phyloP scores from a whole-genome alignment of 192 early-diverging fungal genomes.

The Chytriomyces sp. region DNA sequence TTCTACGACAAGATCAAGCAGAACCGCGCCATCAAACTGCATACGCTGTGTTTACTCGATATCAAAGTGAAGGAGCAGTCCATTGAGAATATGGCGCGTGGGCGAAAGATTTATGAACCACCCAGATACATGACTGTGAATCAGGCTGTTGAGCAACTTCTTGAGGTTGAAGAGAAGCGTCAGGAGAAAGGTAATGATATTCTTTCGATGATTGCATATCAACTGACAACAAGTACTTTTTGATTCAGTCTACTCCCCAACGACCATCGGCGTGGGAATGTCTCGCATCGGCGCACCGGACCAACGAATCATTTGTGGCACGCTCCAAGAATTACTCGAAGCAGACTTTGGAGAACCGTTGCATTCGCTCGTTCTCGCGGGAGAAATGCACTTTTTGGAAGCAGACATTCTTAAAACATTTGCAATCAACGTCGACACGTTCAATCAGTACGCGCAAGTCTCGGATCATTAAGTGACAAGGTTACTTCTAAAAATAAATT shows the following conservation, averaged over 20 bases:
- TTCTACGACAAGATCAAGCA: conserved; percentile 93
- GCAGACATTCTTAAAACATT: conserved; percentile 81
- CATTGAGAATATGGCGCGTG: conserved; percentile 92
- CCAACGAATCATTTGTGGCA: conserved; percentile 84
- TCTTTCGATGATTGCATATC: background rate
- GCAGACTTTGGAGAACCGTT: conserved; percentile 93
- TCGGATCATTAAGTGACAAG: conserved; percentile 17
- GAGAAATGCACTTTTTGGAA: conserved; percentile 92
- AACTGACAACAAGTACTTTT: too few relatives aligned
- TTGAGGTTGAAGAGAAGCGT: conserved; percentile 89
- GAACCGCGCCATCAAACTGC: conserved; percentile 84
- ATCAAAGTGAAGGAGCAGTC: conserved; percentile 99
- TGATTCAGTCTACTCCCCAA: conserved; percentile 72
- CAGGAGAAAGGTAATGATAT: conserved; percentile 56
- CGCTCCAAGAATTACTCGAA: conserved; percentile 79
- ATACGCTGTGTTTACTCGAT: conserved; percentile 94
- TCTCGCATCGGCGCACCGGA: conserved; percentile 86
- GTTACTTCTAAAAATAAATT: background rate
- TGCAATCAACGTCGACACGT: conserved; percentile 63
- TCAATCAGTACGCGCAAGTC: conserved; percentile 39
- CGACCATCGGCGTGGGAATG: conserved; percentile 91
- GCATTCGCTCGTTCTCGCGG: conserved; percentile 92
- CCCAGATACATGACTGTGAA: conserved; percentile 99
- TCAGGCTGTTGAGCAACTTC: conserved; percentile 86
- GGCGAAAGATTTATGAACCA: too few relatives aligned